Base-by-base conservation (phyloP, 2,329 filamentous ascomycete genomes). In the Apiospora aurea region DNA sequence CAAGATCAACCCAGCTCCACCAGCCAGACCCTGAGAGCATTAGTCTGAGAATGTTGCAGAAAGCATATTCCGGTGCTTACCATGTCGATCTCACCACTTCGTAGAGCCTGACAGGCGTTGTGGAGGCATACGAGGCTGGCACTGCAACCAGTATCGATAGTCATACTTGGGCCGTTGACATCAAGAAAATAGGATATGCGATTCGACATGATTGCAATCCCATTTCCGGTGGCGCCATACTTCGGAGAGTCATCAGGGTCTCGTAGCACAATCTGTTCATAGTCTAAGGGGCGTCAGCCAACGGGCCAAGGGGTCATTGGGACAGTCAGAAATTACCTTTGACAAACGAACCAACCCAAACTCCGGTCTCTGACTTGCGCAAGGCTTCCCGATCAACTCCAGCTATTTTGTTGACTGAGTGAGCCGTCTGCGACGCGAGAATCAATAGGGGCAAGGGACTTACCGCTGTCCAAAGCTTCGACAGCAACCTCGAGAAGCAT, bases 1-100 rank as follows among this genome's bases (percentile, higher is more conserved):
- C 18, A 89, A 79, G n/a, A 88, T 88, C 77, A 89, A 79, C 2
- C 86, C 86, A 11, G 85, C 84, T 2, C 87, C 87, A 2, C 85
- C 86, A 44, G 86, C 87, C 72, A 89, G 83, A 5, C 83, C 83
- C 86, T 71, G 13, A 13, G 5, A 4, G 49, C 34, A 71, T 80
- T 69, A 80, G 76, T 5, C 38, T 13, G 26, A 57, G 13, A 8
- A 53, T 38, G 18, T 2, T 26, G 16, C 16, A 29, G 2, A 34
- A 5, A 6, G 7, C 4, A 2, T n/a, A 21, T 3, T 2, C 10
- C 61, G 11, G n/a, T 14, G 73, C 77, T 73, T 72, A 77, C 76
- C 26, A 75, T 71, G 21, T 78, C 74, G 43, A 75, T 70, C 38
- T 85, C 82, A 2, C 81, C 78, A 67, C 74, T 76, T 43, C 78